Evolutionary conservation across 2,329 filamentous ascomycete genomes (phyloP), one percentile per base, ranked within the genome.

Genomic region (Juglanconis juglandina): DNA sequence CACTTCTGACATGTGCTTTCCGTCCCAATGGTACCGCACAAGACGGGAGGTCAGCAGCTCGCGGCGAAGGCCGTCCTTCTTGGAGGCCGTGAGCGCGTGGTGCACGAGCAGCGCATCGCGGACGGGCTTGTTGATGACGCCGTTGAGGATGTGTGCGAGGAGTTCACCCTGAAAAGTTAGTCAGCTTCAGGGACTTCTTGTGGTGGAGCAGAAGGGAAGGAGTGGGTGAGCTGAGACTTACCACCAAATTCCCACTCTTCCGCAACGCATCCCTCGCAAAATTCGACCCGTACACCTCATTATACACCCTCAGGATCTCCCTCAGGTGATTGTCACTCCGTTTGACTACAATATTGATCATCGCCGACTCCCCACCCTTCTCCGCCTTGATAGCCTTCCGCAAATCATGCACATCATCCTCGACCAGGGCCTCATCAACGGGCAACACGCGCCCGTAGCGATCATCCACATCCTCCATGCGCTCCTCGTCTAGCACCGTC

Each of bases 91-190:
- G 65, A 98, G 86, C 2, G 95, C 94, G 77, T 98, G 95, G 74
- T 96, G 88, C 1, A 99, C 81, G 3, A 98, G 87, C 42, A 97
- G 83, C 3, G 94, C 92, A 73, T 98, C 95, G 58, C 95, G 91
- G 64, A 96, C 92, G 5, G 95, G 93, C 61, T 90, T 90, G 77
- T 98, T 98, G 78, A 98, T 96, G 60, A 96, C 87, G 69, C 95
- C 95, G 76, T 98, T 97, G 70, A 99, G 88, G 67, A 98, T 91
- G 75, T 98, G 95, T 0, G 92, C 91, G 42, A 98, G 86, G 24
- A 96, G 87, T 77, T 99, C 95, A 65, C 95, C 95, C 93, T 97
- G 62, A 8, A 3, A 48, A 37, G 44, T 64, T 63, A 63, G 62
- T 62, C n/a, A 52, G 42, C n/a, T 37, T 5, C 13, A n/a, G 1